Base-by-base conservation (phyloP, 192 early-diverging fungal species). In the Rhizoclosmatium globosum region DNA sequence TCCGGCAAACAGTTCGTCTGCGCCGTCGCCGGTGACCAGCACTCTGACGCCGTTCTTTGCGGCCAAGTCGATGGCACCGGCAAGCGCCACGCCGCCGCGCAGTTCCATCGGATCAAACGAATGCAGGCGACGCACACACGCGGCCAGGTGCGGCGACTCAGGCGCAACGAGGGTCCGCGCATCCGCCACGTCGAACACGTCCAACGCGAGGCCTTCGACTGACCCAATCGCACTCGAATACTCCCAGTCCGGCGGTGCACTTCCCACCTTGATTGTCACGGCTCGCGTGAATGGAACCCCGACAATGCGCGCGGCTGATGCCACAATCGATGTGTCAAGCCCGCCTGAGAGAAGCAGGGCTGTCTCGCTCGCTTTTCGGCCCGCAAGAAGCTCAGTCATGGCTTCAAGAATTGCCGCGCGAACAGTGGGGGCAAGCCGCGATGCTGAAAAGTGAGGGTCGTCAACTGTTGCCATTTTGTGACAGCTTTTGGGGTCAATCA, bases 81-180 rank as follows among this genome's bases (percentile, higher is more conserved):
- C 89, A 57, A 92, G 85, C 0, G 89, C 89, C 19, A 91, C 87
- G 0, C 87, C 84, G 74, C 91, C 91, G 19, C 92, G 87, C 58
- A 93, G 84, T 68, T 92, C 92, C 92, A 93, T 93, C 0, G 90
- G 89, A 46, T 93, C 92, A 74, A 93, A 93, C 0, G 91, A 90
- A 38, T 87, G 73, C 17, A 92, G 85, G 3, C 85, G 83, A 21
- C 82, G 66, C 44, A 92, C 81, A 64, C 86, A 87, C n/a, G 87
- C 79, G 47, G 83, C 82, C 69, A 92, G 76, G n/a, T 82, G 72
- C 50, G 13, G 6, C 23, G 56, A 56, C 6, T 21, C 82, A 78
- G 39, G 31, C 47, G 43, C 45, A 4, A 74, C 62, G 13, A 86
- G 66, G 2, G 81, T 82, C 13, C 82, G 71, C 42, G 87, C 85